A percentile compares a stretch with the other conserved stretches of the same genome.
Evolutionary conservation across 106 monocot genomes (phyloP).

Genomic region (Phalaenopsis aphrodite): DNA sequence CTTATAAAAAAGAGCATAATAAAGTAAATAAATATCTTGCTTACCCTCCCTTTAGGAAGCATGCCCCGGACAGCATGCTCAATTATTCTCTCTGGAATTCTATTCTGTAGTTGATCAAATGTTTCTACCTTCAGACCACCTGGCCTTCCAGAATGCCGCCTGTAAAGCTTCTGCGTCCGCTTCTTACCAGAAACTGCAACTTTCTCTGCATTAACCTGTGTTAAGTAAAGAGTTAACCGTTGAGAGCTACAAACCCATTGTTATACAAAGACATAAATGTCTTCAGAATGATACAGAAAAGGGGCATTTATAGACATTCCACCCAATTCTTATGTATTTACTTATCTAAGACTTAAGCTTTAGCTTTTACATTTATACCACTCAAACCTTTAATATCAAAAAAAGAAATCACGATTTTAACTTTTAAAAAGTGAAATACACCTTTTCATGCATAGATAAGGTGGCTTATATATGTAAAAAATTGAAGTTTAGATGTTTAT

Average conservation of each 20-base stretch:
- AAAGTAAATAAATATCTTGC: not conserved
- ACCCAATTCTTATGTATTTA: too few relatives aligned
- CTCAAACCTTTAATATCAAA: too few relatives aligned
- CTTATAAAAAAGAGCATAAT: not conserved
- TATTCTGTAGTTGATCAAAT: constrained; percentile 88
- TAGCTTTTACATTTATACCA: too few relatives aligned
- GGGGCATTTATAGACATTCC: too few relatives aligned
- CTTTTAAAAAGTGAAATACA: too few relatives aligned
- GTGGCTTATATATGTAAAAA: too few relatives aligned
- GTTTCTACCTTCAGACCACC: constrained; percentile 90
- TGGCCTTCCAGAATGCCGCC: constrained; percentile 95
- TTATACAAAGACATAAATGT: not conserved
- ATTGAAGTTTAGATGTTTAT: too few relatives aligned
- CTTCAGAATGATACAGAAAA: not conserved
- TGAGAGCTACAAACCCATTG: not conserved
- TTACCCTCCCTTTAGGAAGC: constrained; percentile 96
- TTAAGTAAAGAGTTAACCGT: not conserved
- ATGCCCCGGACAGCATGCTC: constrained; percentile 91
- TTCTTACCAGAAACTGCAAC: constrained; percentile 94
- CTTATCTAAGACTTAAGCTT: too few relatives aligned
- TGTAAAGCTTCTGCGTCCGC: constrained; percentile 79
- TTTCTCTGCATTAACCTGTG: constrained; percentile 91
- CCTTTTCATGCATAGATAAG: too few relatives aligned
- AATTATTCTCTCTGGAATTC: constrained; percentile 89
- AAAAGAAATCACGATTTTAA: too few relatives aligned